Evolutionary conservation across 495 filamentous ascomycete species (phyloP).

Genomic region (Bacidia gigantensis): DNA sequence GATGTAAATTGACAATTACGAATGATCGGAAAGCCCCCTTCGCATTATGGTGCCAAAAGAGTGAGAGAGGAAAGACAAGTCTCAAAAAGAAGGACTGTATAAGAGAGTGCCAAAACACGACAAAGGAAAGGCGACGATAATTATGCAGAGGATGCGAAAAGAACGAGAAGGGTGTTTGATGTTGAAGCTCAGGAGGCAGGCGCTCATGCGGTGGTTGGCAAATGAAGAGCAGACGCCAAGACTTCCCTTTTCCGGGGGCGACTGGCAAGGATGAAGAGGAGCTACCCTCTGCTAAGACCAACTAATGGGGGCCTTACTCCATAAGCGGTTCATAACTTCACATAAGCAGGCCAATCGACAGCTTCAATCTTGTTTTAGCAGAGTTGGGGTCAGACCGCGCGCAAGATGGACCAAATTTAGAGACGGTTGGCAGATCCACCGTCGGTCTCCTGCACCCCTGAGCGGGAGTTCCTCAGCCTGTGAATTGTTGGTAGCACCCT

Average conservation of each 20-base stretch:
- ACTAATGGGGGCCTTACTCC: too few relatives aligned
- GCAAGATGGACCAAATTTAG: background rate
- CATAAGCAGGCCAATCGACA: too few relatives aligned
- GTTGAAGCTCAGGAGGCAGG: background rate
- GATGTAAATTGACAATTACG: background rate
- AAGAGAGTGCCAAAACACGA: conserved; percentile 1
- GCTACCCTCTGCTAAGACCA: too few relatives aligned
- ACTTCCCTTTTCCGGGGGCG: background rate
- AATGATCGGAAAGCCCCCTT: background rate
- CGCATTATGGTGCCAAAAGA: background rate
- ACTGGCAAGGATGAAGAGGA: background rate
- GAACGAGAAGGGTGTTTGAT: background rate
- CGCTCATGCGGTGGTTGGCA: background rate
- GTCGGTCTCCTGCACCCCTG: background rate
- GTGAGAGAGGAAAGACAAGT: background rate
- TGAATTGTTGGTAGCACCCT: background rate
- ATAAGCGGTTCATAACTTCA: too few relatives aligned
- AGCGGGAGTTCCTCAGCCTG: background rate
- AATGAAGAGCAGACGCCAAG: background rate
- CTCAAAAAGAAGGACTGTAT: conserved; percentile 1
- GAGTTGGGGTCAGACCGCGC: background rate
- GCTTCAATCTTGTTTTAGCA: too few relatives aligned
- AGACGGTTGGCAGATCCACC: background rate
- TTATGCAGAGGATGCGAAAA: background rate
- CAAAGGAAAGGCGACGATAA: background rate